A percentile compares a stretch with the other conserved stretches of the same genome.
These are phyloP conservation scores for Tricholomella constricta DNA, from an alignment of 768 basidiomycete genomes.

Conservation along the genomic window DNA sequence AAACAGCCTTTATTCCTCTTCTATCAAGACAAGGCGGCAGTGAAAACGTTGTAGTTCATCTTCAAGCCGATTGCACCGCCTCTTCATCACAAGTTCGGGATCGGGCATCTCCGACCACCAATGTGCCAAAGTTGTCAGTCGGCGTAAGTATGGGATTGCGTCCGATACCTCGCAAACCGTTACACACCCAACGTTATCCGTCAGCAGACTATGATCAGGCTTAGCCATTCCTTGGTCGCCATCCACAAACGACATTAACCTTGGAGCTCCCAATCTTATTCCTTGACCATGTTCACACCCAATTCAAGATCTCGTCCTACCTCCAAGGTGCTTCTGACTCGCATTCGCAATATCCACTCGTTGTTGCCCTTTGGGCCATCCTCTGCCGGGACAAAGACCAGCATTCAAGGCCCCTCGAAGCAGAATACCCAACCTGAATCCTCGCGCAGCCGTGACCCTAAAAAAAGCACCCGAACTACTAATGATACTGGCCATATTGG, in stretches of 20 bases:
- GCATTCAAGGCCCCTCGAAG: neutral
- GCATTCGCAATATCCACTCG: neutral
- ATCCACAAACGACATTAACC: neutral
- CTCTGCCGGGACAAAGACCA: neutral
- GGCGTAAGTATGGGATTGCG: neutral
- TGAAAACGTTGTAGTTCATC: neutral
- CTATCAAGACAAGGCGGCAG: no score
- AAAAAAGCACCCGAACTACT: neutral
- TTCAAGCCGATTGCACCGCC: neutral
- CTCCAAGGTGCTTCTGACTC: slow-evolving; percentile 1
- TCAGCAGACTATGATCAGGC: slow-evolving; percentile 15
- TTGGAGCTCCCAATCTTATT: neutral
- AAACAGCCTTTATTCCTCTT: neutral
- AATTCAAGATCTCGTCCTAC: slow-evolving; percentile 1
- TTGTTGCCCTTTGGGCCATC: slow-evolving; percentile 7
- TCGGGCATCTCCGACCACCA: slow-evolving; percentile 18
- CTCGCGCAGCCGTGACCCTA: neutral
- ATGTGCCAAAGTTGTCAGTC: neutral
- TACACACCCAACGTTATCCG: neutral
- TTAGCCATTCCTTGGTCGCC: neutral
- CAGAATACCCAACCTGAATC: neutral
- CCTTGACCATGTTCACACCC: neutral
- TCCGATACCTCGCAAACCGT: no score
- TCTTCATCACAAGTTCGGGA: neutral
- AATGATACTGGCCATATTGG: neutral